Conservation (phyloP, 768 basidiomycete genomes). For the Phanerodontia chrysosporium region DNA sequence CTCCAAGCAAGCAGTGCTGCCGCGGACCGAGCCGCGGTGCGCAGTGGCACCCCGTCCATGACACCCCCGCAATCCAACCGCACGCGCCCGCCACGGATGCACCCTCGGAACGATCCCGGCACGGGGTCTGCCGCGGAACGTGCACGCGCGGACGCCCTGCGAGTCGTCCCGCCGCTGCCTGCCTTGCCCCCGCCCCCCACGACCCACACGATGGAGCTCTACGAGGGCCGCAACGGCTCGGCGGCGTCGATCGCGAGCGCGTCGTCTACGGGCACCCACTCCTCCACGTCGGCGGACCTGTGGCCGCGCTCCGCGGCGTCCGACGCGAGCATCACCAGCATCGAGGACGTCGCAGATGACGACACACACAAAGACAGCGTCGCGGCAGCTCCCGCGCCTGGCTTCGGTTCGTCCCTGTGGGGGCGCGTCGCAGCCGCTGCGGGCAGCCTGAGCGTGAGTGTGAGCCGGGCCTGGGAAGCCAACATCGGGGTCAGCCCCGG, state of each 20-base stretch:
- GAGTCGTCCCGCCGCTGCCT: not conserved
- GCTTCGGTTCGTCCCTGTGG: conserved; percentile 50
- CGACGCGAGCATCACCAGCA: not conserved
- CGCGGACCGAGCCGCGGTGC: conserved; percentile 12
- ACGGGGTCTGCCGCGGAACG: conserved; percentile 2
- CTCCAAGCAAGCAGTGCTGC: conserved; percentile 18
- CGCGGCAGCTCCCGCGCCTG: conserved; percentile 14
- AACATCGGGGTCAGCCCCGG: conserved; percentile 38
- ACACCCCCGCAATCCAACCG: conserved; percentile 10
- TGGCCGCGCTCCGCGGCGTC: conserved; percentile 1
- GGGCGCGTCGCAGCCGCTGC: conserved; percentile 51
- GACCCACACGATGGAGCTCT: not conserved
- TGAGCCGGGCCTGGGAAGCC: conserved; percentile 52
- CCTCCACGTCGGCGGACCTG: not conserved
- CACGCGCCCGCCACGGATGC: conserved; percentile 18
- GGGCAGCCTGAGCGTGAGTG: conserved; percentile 48
- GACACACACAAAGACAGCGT: not conserved
- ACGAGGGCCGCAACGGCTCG: not conserved
- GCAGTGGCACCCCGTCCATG: conserved; percentile 2
- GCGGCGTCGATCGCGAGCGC: not conserved
- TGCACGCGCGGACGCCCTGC: not conserved
- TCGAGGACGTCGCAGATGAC: conserved; percentile 9
- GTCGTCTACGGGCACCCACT: not conserved
- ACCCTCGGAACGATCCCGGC: conserved; percentile 12
- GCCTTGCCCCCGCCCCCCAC: not conserved